Percentiles rank a stretch among this genome's conserved stretches.
These are phyloP conservation scores for Penicillium verrucosum DNA, from an alignment of 2,329 filamentous ascomycete species.

Conservation along the genomic window DNA sequence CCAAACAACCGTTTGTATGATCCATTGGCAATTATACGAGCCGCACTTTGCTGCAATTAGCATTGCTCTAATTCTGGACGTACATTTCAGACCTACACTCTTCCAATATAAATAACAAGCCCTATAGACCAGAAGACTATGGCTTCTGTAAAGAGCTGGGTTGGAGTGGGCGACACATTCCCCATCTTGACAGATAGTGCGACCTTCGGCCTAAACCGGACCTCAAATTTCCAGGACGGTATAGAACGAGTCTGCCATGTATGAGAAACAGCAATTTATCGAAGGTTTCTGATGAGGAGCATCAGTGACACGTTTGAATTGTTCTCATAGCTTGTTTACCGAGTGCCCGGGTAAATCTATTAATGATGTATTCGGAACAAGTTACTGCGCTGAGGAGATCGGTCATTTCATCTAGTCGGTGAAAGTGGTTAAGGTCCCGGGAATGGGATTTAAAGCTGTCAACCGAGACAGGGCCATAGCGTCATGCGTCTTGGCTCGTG, in stretches of 20 bases:
- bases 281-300: neutral
- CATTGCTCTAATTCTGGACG: neutral
- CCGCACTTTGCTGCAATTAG: slow-evolving; percentile 18
- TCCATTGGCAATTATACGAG: slow-evolving; percentile 29
- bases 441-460: neutral
- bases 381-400: neutral
- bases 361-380: neutral
- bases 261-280: neutral
- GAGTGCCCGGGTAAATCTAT: neutral
- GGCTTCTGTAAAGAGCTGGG: slow-evolving; percentile 29
- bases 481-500: slow-evolving; percentile 13
- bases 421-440: slow-evolving; percentile 4
- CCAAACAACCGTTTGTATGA: slow-evolving; percentile 29
- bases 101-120: slow-evolving; percentile 26
- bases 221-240: neutral
- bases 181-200: slow-evolving; percentile 25
- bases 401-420: slow-evolving; percentile 7
- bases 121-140: slow-evolving; percentile 33
- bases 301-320: neutral
- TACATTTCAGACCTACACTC: slow-evolving; percentile 25
- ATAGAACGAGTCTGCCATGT: slow-evolving; percentile 4
- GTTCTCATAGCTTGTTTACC: neutral
- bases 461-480: slow-evolving; percentile 9
- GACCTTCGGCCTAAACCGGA: neutral
- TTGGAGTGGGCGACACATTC: slow-evolving; percentile 29